Base-by-base conservation (phyloP, 495 filamentous ascomycete genomes). In the Aspergillus asperescens region DNA sequence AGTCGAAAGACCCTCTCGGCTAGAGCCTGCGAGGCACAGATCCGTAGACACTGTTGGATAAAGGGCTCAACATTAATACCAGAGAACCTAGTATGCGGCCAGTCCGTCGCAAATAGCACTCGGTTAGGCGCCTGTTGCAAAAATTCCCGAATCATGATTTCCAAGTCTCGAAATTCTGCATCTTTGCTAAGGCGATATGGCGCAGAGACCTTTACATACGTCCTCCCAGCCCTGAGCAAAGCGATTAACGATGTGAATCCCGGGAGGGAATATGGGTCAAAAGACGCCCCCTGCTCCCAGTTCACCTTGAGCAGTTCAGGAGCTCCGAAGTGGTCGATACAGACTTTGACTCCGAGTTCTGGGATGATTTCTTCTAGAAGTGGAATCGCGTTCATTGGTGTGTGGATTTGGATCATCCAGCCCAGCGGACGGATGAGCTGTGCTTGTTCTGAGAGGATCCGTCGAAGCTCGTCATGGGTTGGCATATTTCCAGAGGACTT, bases 271-370 rank as follows among this genome's bases (percentile, higher is more conserved):
- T 75, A 75, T 1, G 72, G 70, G 47, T 75, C 59, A 46, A 72
- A 65, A 4, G 59, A 23, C 0, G 7, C 9, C 28, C 22, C 43
- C 22, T 56, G 35, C 4, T 50, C 35, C 44, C 48, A 51, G 1
- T 51, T 39, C 1, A 61, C 28, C n/a, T 58, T 50, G 1, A 54
- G 39, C 5, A 73, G 56, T 6, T 68, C 66, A 1, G 73, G 75
- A n/a, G 63, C 62, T 1, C 72, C 76, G 54, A 79, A 75, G 49
- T 80, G 77, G 47, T 78, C 77, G 49, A 80, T 69, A 48, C 73
- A 74, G 27, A 80, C 50, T 23, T 68, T 71, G 27, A 78, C 67
- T 0, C 68, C 70, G 4, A 78, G 62, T 18, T 62, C 55, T 0
- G 76, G 71, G 6, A 75, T 64, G 27, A 75, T 65, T 1, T 58